Base-by-base conservation (phyloP, 495 filamentous ascomycete species). In the Tirmania nivea region DNA sequence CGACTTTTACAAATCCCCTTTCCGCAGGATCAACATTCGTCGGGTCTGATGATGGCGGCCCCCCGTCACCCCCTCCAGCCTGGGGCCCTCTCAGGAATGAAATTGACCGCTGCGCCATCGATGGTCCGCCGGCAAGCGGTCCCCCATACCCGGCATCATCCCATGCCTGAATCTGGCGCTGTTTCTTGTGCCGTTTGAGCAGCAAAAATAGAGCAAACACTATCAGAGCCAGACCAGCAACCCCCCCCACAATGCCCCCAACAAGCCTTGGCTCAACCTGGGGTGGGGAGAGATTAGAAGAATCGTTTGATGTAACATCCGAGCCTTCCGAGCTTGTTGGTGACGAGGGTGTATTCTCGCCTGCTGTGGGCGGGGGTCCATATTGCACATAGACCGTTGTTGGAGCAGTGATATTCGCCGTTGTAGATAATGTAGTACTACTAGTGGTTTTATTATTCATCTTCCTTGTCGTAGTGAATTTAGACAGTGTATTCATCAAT, bases 61-160 rank as follows among this genome's bases (percentile, higher is more conserved):
- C n/a, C 1, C 12, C n/a, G 21, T 54, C 52, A 42, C 55, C 14
- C 3, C 39, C 17, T 5, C 4, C 39, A 19, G 14, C 1, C n/a
- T n/a, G n/a, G n/a, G n/a, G n/a, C n/a, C 14, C 39, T 45, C 39
- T 19, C 39, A 45, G 9, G 39, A 45, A 45, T 14, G 39, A 45
- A 14, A 45, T 54, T 34, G 60, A 59, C 34, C 56, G 47, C 34
- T 59, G 50, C 37, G 42, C 35, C 52, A 64, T 63, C 34, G 39
- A 39, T 20, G 49, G 50, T 16, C 48, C 60, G 35, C 39, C 34
- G 12, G 39, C 45, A 25, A 61, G 25, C 14, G 62, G 61, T 3
- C 57, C 61, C 34, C 61, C 62, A 61, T 64, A 64, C 50, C 58
- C 62, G 31, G 62, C 62, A 34, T 64, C 61, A 53, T 63, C 58